phyloP scores from a whole-genome alignment of 2,329 filamentous ascomycete genomes.

The Calonectria pseudoreteaudii region DNA sequence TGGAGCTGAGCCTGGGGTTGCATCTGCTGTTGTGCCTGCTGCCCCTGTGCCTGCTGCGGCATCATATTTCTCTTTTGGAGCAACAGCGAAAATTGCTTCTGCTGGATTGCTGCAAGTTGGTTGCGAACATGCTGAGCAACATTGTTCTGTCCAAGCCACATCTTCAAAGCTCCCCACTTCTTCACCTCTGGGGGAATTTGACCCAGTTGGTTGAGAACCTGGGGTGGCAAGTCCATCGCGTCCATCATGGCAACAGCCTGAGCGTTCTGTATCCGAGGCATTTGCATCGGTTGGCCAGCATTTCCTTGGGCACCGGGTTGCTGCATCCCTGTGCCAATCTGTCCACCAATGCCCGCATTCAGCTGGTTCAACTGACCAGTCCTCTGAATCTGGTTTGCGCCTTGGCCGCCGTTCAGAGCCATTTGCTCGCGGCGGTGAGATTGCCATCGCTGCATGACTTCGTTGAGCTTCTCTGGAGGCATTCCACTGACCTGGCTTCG shows the following conservation, averaged over 20 bases:
- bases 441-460: conserved; percentile 64
- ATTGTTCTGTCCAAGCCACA: conserved; percentile 54
- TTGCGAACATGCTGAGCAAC: conserved; percentile 46
- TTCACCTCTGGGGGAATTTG: conserved; percentile 57
- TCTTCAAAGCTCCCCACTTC: conserved; percentile 62
- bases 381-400: conserved; percentile 48
- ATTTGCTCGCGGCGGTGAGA: conserved; percentile 50
- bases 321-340: conserved; percentile 46
- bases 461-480: conserved; percentile 63
- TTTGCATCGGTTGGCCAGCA: conserved; percentile 43
- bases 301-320: conserved; percentile 43
- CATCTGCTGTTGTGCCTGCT: conserved; percentile 38
- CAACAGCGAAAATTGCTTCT: conserved; percentile 53
- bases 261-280: conserved; percentile 44
- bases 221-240: conserved; percentile 58
- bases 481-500: conserved; percentile 57
- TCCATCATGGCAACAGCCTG: conserved; percentile 59
- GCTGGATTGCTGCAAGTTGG: conserved; percentile 51
- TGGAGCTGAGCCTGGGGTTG: conserved; percentile 29
- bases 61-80: conserved; percentile 47
- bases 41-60: conserved; percentile 41
- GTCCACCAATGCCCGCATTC: conserved; percentile 46
- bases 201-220: conserved; percentile 46
- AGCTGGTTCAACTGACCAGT: conserved; percentile 47
- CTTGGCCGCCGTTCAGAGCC: conserved; percentile 47